phyloP scores from a whole-genome alignment of 306 rosid genomes.

The Heteromeles arbutifolia region DNA sequence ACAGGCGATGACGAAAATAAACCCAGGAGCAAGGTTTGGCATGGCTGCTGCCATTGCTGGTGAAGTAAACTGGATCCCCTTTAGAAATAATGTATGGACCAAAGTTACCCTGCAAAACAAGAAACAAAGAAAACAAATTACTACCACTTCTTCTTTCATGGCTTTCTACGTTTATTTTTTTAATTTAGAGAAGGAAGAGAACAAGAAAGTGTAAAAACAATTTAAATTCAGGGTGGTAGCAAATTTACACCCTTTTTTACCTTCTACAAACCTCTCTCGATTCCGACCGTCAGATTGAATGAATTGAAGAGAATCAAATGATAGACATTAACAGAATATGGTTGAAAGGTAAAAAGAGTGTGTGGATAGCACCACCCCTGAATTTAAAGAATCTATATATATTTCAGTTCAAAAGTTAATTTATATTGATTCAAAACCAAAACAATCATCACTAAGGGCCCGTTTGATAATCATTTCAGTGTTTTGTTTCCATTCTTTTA shows the following conservation, averaged over 20 bases:
- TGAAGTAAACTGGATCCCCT: slow-evolving; percentile 70
- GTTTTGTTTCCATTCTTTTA: too few relatives aligned
- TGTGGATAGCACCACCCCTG: too few relatives aligned
- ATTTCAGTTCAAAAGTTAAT: neutral
- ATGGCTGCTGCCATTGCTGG: slow-evolving; percentile 91
- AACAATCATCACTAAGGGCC: neutral
- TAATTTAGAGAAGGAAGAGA: neutral
- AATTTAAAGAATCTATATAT: neutral
- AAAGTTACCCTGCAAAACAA: slow-evolving; percentile 54
- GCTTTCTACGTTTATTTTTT: neutral
- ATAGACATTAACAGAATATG: too few relatives aligned
- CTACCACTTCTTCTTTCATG: neutral
- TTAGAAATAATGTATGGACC: slow-evolving; percentile 54
- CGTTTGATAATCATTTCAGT: too few relatives aligned
- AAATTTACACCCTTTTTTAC: too few relatives aligned
- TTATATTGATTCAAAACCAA: neutral
- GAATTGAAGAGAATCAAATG: too few relatives aligned
- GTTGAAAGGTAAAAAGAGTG: too few relatives aligned
- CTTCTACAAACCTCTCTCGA: too few relatives aligned
- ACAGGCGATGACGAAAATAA: slow-evolving; percentile 82
- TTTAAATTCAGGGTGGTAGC: too few relatives aligned
- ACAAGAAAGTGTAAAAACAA: neutral
- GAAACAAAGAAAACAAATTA: neutral
- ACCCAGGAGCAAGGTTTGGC: slow-evolving; percentile 90
- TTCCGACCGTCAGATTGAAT: too few relatives aligned